Percentiles rank a stretch among this genome's conserved stretches.
These are phyloP conservation scores for Stachybotrys chartarum DNA, from an alignment of 2,329 filamentous ascomycete genomes.

Conservation along the genomic window DNA sequence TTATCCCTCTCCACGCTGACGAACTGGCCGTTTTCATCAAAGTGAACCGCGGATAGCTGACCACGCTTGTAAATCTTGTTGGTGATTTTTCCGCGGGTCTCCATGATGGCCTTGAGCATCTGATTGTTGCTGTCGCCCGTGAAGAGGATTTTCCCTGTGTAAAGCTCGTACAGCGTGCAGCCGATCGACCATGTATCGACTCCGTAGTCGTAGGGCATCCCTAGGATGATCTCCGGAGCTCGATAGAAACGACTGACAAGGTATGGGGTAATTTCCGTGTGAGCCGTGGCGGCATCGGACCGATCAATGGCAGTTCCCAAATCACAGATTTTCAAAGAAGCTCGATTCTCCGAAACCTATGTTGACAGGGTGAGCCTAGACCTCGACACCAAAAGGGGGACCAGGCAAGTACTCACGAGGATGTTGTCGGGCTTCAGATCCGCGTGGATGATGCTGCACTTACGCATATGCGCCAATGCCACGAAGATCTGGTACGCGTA, in stretches of 20 bases:
- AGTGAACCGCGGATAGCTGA: slow-evolving; percentile 68
- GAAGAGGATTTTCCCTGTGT: slow-evolving; percentile 96
- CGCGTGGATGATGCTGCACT: slow-evolving; percentile 88
- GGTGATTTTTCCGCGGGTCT: slow-evolving; percentile 87
- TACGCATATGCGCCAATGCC: slow-evolving; percentile 78
- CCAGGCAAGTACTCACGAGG: slow-evolving; percentile 44
- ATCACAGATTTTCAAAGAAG: slow-evolving; percentile 89
- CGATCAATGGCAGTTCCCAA: slow-evolving; percentile 91
- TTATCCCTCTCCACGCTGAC: slow-evolving; percentile 81
- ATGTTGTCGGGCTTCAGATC: slow-evolving; percentile 99
- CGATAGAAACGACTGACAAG: slow-evolving; percentile 96
- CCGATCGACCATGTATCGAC: slow-evolving; percentile 98
- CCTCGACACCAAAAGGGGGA: background rate
- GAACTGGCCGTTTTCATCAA: slow-evolving; percentile 80
- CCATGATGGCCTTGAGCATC: slow-evolving; percentile 95
- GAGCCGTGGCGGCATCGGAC: slow-evolving; percentile 63
- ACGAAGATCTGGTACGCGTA: slow-evolving; percentile 95
- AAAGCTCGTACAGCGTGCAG: slow-evolving; percentile 93
- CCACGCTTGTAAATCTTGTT: slow-evolving; percentile 83
- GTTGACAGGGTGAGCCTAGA: slow-evolving; percentile 6
- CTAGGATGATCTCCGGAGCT: slow-evolving; percentile 92
- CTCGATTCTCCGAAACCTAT: slow-evolving; percentile 72
- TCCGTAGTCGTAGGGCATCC: slow-evolving; percentile 90
- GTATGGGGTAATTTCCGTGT: slow-evolving; percentile 86
- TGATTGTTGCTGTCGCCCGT: slow-evolving; percentile 95